These are phyloP conservation scores for Drosera spatulata DNA, from an alignment of 179 eudicot species.

Conservation along the genomic window DNA sequence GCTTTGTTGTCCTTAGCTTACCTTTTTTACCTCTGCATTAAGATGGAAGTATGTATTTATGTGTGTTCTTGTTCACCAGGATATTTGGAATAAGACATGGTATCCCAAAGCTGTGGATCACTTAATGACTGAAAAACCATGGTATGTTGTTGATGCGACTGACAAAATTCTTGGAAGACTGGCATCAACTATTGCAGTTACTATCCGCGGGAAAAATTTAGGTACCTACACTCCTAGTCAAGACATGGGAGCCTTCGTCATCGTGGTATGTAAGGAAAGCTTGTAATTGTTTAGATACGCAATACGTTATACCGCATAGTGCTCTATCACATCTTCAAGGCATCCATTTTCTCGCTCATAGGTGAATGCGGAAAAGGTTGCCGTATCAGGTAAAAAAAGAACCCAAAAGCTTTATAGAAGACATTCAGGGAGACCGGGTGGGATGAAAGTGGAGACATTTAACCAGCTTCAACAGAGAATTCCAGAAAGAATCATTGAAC, in stretches of 20 bases:
- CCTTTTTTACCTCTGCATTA: background rate
- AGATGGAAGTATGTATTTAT: background rate
- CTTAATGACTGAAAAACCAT: conserved; percentile 65
- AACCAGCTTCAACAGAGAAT: conserved; percentile 93
- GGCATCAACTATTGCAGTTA: conserved; percentile 68
- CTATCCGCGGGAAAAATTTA: conserved; percentile 85
- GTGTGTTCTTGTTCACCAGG: conserved; percentile 28
- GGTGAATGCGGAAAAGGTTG: conserved; percentile 92
- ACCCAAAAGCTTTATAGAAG: conserved; percentile 80
- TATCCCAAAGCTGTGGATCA: conserved; percentile 90
- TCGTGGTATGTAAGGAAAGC: conserved; percentile 55
- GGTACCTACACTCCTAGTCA: conserved; percentile 88
- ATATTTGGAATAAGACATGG: conserved; percentile 92
- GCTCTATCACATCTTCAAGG: background rate
- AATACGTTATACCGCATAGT: background rate
- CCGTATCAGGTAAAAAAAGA: conserved; percentile 91
- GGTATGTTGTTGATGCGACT: conserved; percentile 91
- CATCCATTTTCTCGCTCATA: conserved; percentile 1
- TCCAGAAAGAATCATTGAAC: conserved; percentile 93
- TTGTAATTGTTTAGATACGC: background rate
- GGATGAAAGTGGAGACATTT: conserved; percentile 91
- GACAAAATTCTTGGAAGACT: conserved; percentile 86
- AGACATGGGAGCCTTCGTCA: conserved; percentile 95
- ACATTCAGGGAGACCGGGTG: conserved; percentile 99
- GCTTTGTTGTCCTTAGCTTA: conserved; percentile 4